Evolutionary conservation across 2,329 filamentous ascomycete genomes (phyloP).

Genomic region (Claviceps sp.): DNA sequence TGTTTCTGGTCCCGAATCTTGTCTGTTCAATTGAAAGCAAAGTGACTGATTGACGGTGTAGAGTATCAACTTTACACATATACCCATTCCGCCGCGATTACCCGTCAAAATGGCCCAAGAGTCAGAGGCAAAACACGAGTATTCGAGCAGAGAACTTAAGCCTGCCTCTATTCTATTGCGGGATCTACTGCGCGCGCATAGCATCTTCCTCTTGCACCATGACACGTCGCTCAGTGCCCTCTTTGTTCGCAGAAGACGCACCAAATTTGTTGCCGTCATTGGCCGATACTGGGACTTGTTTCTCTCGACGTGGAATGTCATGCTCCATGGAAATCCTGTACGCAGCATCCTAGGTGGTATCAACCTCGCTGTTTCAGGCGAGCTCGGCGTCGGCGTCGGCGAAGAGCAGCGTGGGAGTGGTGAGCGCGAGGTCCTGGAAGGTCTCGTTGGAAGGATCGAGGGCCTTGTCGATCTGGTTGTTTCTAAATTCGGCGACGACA

Average conservation of each 20-base stretch:
- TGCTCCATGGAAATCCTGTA: conserved; percentile 79
- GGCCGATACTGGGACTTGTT: conserved; percentile 69
- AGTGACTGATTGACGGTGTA: conserved; percentile 6
- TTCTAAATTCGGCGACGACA: conserved; percentile 59
- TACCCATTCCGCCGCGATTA: conserved; percentile 46
- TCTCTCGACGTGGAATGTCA: conserved; percentile 68
- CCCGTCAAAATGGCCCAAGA: conserved; percentile 24
- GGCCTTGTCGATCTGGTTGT: conserved; percentile 82
- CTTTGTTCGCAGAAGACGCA: conserved; percentile 47
- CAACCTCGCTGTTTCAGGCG: conserved; percentile 79
- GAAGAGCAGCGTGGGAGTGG: conserved; percentile 92
- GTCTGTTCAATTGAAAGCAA: background rate
- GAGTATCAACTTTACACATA: conserved; percentile 61
- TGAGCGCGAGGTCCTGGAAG: conserved; percentile 84
- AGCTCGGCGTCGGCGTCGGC: conserved; percentile 85
- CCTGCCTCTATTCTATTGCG: conserved; percentile 64
- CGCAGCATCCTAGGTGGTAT: conserved; percentile 68
- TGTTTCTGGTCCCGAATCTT: background rate
- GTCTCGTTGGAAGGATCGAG: conserved; percentile 65
- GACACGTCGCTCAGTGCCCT: conserved; percentile 59
- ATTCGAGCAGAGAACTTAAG: conserved; percentile 82
- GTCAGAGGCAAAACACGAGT: conserved; percentile 46
- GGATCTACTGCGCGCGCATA: conserved; percentile 72
- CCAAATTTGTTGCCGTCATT: conserved; percentile 59
- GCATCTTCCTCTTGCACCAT: conserved; percentile 79